Percentiles rank a stretch among this genome's conserved stretches.
Evolutionary conservation across 2,329 filamentous ascomycete genomes (phyloP).

Genomic region (Capronia americana): DNA sequence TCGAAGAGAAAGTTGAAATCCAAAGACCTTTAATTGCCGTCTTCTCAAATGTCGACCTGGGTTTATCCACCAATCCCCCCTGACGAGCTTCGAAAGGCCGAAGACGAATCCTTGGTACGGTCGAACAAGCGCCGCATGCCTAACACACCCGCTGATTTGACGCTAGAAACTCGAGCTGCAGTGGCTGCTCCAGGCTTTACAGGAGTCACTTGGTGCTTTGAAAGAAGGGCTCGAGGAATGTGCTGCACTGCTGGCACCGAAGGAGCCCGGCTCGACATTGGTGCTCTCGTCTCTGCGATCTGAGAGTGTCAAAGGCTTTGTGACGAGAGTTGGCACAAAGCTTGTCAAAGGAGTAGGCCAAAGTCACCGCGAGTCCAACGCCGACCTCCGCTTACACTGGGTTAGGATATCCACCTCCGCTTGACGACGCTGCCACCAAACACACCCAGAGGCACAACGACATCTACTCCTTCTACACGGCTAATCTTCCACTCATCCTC

Average conservation of each 20-base stretch:
- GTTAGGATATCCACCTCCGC: conserved; percentile 76
- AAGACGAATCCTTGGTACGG: conserved; percentile 60
- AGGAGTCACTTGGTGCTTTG: conserved; percentile 66
- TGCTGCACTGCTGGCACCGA: conserved; percentile 81
- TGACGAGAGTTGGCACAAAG: conserved; percentile 87
- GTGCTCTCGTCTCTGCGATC: conserved; percentile 86
- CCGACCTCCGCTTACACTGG: neutral
- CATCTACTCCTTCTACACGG: conserved; percentile 56
- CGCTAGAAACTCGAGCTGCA: conserved; percentile 57
- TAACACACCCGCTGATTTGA: conserved; percentile 16
- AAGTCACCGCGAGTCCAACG: conserved; percentile 5
- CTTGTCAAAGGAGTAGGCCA: conserved; percentile 83
- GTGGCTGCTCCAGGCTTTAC: conserved; percentile 68
- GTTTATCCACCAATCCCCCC: conserved; percentile 65
- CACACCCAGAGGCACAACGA: conserved; percentile 45
- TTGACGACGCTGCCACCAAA: conserved; percentile 68
- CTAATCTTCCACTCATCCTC: conserved; percentile 60
- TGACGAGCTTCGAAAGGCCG: conserved; percentile 58
- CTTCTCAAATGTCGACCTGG: conserved; percentile 62
- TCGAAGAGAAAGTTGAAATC: neutral
- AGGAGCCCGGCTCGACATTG: conserved; percentile 84
- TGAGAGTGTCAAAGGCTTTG: conserved; percentile 88
- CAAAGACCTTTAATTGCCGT: neutral
- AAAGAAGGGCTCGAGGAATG: conserved; percentile 84
- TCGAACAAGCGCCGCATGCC: neutral